Conservation (phyloP, 2,329 filamentous ascomycete genomes). For the Gaeumannomyces tritici region DNA sequence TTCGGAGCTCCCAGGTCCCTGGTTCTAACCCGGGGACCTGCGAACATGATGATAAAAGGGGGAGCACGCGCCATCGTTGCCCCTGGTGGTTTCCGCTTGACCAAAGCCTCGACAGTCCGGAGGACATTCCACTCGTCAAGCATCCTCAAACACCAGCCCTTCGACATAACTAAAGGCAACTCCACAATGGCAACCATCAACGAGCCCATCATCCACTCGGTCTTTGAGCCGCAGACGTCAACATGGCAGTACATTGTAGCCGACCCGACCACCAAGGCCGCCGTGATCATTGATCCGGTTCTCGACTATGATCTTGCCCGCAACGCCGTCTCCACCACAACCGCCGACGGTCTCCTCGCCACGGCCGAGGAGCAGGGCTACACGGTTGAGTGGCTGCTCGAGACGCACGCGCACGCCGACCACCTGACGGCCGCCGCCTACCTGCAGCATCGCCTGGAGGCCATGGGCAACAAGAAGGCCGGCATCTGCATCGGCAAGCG, state of each 20-base stretch:
- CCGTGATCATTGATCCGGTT: constrained; percentile 54
- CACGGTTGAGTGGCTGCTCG: constrained; percentile 41
- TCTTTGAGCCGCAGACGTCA: constrained; percentile 31
- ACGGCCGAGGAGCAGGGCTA: constrained; percentile 34
- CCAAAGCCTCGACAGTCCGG: background rate
- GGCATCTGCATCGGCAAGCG: constrained; percentile 44
- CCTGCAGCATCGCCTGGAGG: constrained; percentile 34
- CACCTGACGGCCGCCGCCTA: constrained; percentile 51
- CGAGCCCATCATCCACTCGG: constrained; percentile 25
- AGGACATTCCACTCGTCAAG: background rate
- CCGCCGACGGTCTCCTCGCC: constrained; percentile 41
- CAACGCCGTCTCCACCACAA: constrained; percentile 32
- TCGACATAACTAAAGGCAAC: background rate
- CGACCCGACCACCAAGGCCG: constrained; percentile 35
- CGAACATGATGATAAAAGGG: background rate
- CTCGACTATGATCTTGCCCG: constrained; percentile 41
- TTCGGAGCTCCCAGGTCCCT: background rate
- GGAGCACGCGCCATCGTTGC: background rate
- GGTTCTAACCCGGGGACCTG: background rate
- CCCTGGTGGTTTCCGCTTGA: background rate
- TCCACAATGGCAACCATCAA: background rate
- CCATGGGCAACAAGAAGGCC: constrained; percentile 23
- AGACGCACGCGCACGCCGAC: constrained; percentile 54
- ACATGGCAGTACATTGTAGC: constrained; percentile 54
- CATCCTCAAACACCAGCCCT: background rate